These are phyloP conservation scores for Oryza officinalis DNA, from an alignment of 176 grass and related monocot species.

Conservation along the genomic window DNA sequence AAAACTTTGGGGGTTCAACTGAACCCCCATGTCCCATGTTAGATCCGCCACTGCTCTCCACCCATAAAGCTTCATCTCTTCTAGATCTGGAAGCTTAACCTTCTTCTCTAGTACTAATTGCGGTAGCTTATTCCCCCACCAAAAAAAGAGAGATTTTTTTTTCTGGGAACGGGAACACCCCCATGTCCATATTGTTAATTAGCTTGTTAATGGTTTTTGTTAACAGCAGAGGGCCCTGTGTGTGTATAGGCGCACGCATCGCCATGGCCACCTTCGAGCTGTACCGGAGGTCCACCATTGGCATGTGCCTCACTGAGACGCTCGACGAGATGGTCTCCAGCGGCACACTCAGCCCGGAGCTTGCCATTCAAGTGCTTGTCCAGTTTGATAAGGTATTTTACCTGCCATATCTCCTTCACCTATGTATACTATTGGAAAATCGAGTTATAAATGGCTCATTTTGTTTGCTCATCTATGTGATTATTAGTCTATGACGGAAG, in stretches of 20 bases:
- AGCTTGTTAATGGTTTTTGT: too few species aligned
- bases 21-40: too few species aligned
- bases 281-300: conserved; percentile 87
- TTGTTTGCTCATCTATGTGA: background rate
- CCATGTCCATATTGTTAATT: too few species aligned
- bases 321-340: conserved; percentile 94
- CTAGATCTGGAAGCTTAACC: too few species aligned
- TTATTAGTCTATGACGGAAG: conserved; percentile 90
- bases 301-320: conserved; percentile 89
- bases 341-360: conserved; percentile 79
- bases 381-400: conserved; percentile 89
- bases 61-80: too few species aligned
- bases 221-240: background rate
- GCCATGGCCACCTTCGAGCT: conserved; percentile 89
- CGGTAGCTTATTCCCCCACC: too few species aligned
- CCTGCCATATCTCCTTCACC: background rate
- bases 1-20: too few species aligned
- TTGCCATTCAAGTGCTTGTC: conserved; percentile 93
- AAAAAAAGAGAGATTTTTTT: too few species aligned
- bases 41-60: too few species aligned
- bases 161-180: too few species aligned
- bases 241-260: conserved; percentile 27
- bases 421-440: background rate
- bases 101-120: too few species aligned
- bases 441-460: too few species aligned